A percentile compares a stretch with the other conserved stretches of the same genome.
phyloP scores from a whole-genome alignment of 169 alveolate genomes.

The Eimeria brunetti region DNA sequence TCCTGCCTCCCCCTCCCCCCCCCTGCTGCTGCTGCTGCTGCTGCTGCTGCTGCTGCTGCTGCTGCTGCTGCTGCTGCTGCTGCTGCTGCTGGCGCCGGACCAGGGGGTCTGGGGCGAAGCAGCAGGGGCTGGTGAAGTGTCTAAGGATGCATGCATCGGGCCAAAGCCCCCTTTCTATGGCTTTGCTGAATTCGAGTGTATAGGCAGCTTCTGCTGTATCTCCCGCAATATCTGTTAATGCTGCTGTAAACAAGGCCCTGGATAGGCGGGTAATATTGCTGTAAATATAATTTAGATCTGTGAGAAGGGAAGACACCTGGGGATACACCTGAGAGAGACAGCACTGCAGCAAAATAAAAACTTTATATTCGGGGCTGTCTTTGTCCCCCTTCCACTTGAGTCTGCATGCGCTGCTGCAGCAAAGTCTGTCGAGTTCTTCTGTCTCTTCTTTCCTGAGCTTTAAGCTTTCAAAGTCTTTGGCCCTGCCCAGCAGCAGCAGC shows the following conservation, averaged over 20 bases:
- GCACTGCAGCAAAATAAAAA: constrained; percentile 80
- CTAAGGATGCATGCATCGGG: constrained; percentile 78
- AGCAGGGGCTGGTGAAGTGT: constrained; percentile 75
- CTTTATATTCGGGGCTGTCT: constrained; percentile 73
- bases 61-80: neutral
- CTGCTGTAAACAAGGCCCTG: constrained; percentile 73
- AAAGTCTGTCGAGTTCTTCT: constrained; percentile 16
- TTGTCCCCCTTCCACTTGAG: neutral
- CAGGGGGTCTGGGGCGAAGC: constrained; percentile 56
- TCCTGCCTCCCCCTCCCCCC: neutral
- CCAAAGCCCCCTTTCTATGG: constrained; percentile 49
- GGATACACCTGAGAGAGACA: constrained; percentile 63
- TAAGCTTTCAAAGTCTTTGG: constrained; percentile 82
- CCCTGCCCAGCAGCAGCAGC: constrained; percentile 73
- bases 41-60: neutral
- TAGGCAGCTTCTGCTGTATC: constrained; percentile 73
- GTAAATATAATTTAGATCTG: constrained; percentile 78
- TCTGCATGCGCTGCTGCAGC: constrained; percentile 28
- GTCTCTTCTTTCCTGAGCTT: constrained; percentile 44
- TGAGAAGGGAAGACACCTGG: constrained; percentile 46
- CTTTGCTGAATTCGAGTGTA: constrained; percentile 80
- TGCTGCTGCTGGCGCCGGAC: neutral
- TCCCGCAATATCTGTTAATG: constrained; percentile 69
- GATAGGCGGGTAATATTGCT: constrained; percentile 72
- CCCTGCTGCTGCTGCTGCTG: neutral